Evolutionary conservation across 164 flowering plant species (phyloP).

Genomic region (Berberis vulgaris): DNA sequence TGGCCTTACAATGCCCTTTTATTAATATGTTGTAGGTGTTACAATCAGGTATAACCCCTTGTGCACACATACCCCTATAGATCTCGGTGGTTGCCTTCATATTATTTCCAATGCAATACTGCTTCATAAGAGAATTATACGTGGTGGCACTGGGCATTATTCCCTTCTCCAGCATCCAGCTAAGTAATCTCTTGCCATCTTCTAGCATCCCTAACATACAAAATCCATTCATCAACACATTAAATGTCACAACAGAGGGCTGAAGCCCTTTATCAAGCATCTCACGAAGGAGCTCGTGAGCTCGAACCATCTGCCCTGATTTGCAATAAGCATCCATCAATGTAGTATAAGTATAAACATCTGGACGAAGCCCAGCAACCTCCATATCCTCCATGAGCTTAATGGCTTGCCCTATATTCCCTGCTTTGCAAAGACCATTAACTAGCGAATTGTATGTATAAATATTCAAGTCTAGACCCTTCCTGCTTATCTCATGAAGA

Average conservation of each 20-base stretch:
- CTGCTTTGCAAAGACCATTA: constrained; percentile 28
- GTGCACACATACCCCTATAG: constrained; percentile 20
- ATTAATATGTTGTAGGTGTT: constrained; percentile 27
- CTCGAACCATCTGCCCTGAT: constrained; percentile 21
- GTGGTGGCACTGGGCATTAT: constrained; percentile 27
- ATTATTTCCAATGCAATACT: constrained; percentile 19
- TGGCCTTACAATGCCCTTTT: constrained; percentile 27
- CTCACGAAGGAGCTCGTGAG: constrained; percentile 23
- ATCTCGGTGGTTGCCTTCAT: constrained; percentile 22
- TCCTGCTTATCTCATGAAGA: constrained; percentile 26
- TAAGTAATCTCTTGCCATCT: constrained; percentile 33
- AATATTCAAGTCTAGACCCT: constrained; percentile 22
- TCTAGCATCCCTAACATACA: constrained; percentile 45
- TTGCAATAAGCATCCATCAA: constrained; percentile 31
- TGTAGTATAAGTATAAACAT: constrained; percentile 26
- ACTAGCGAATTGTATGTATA: constrained; percentile 25
- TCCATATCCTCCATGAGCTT: constrained; percentile 29
- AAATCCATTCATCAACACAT: constrained; percentile 45
- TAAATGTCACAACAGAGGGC: constrained; percentile 36
- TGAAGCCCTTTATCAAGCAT: constrained; percentile 30
- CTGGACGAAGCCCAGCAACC: constrained; percentile 20
- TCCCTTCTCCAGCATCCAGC: constrained; percentile 42
- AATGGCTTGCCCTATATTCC: constrained; percentile 24
- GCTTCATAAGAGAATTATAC: constrained; percentile 28
- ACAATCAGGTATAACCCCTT: constrained; percentile 19